Base-by-base conservation (phyloP, 164 flowering plant genomes). In the Brasenia schreberi region DNA sequence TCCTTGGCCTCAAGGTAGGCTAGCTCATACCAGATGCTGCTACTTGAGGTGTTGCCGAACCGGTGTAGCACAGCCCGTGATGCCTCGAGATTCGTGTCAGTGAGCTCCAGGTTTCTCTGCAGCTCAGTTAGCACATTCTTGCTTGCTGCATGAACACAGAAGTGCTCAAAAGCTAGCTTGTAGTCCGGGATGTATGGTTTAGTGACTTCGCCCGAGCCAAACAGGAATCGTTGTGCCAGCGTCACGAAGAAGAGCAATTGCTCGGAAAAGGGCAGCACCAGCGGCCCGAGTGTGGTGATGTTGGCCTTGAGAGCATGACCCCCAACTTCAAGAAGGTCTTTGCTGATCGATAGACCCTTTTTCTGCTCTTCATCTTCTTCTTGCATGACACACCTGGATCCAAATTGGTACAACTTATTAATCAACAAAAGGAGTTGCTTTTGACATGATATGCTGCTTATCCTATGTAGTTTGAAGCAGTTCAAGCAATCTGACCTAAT, bases 151-250 rank as follows among this genome's bases (percentile, higher is more conserved):
- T 87, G 95, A 18, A 94, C 78, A 66, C 97, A 90, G 77, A 94
- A 85, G 65, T 91, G 97, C 87, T 94, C 97, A 72, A 94, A 94
- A 0, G 98, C 97, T 0, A 90, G 90, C 82, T 90, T 94, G 85
- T 85, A 91, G 71, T 89, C 93, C 0, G 98, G 98, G 18, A 94
- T 89, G 83, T 91, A 91, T 14, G 68, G 73, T 56, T 66, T 0
- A 96, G 96, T 69, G 85, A 86, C 7, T 69, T 17, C 43, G 68
- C 71, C 64, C 58, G 60, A 5, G 18, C 58, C 58, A 19, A 81
- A 80, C 5, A 87, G n/a, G 66, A 84, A 72, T 53, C 82, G 69
- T 77, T 81, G 74, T 0, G 82, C 67, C 1, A 92, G 77, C 0
- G 83, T 79, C 0, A 75, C 73, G 69, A 92, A 86, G 89, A 92